Conservation (phyloP, 2,329 filamentous ascomycete genomes). For the Lasiodiplodia gonubiensis region DNA sequence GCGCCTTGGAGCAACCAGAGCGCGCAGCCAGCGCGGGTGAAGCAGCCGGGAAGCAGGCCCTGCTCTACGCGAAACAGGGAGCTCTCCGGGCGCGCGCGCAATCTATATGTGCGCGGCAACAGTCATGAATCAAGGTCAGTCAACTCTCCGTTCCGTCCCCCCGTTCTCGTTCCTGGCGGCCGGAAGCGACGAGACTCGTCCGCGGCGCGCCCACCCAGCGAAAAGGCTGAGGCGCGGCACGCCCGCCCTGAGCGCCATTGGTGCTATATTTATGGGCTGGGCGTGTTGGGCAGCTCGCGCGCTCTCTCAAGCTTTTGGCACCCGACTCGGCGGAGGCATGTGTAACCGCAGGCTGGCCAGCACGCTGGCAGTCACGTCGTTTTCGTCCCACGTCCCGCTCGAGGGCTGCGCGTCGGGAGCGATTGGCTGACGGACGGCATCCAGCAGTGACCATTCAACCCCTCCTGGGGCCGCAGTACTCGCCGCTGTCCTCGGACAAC, state of each 20-base stretch:
- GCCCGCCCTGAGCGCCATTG: conserved; percentile 9
- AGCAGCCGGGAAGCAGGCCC: conserved; percentile 60
- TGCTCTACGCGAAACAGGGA: conserved; percentile 79
- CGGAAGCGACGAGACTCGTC: conserved; percentile 5
- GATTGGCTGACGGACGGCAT: conserved; percentile 50
- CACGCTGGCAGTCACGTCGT: conserved; percentile 35
- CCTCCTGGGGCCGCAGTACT: conserved; percentile 48
- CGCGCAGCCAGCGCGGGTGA: background rate
- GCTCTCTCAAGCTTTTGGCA: conserved; percentile 30
- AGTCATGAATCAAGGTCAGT: conserved; percentile 28
- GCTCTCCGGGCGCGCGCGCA: conserved; percentile 51
- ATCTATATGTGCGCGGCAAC: conserved; percentile 27
- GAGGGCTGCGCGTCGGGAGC: conserved; percentile 34
- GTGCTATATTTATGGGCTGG: conserved; percentile 28
- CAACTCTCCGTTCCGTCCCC: conserved; percentile 15
- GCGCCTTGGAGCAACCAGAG: background rate
- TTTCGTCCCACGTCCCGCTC: conserved; percentile 45
- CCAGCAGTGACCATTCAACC: conserved; percentile 49
- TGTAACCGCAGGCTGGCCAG: conserved; percentile 45
- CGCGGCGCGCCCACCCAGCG: conserved; percentile 15
- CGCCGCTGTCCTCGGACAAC: conserved; percentile 50
- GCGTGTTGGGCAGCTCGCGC: conserved; percentile 20
- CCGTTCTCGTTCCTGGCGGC: conserved; percentile 25
- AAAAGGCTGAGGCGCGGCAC: background rate
- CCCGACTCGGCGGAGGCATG: conserved; percentile 44